These are phyloP conservation scores for Chimonanthus praecox DNA, from an alignment of 164 flowering plant species.

Conservation along the genomic window DNA sequence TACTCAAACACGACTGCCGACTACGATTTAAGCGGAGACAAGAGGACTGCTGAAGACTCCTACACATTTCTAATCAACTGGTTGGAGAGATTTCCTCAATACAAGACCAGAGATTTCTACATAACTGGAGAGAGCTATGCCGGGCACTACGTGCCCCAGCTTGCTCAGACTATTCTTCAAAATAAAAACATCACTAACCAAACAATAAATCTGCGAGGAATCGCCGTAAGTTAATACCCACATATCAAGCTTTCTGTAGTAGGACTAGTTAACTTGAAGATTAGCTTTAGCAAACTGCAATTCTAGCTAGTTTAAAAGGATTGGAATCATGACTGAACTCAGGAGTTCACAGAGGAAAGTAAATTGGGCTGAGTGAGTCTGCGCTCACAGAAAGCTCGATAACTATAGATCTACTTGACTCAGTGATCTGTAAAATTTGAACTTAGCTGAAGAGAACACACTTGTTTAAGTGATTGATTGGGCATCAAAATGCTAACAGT, in stretches of 20 bases:
- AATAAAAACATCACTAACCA: constrained; percentile 21
- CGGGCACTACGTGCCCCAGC: constrained; percentile 44
- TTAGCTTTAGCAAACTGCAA: background rate
- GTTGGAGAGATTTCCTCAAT: constrained; percentile 39
- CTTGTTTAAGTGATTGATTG: background rate
- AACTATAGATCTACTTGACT: too few relatives aligned
- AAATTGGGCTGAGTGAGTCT: background rate
- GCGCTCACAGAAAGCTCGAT: background rate
- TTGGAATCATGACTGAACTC: background rate
- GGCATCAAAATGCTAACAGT: background rate
- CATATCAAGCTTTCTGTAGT: background rate
- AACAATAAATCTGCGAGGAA: constrained; percentile 30
- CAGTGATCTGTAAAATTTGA: too few relatives aligned
- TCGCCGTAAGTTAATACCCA: constrained; percentile 20
- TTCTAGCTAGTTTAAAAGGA: too few relatives aligned
- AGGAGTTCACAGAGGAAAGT: background rate
- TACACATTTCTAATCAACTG: constrained; percentile 34
- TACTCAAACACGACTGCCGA: constrained; percentile 38
- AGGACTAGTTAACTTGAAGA: background rate
- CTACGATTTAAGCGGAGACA: constrained; percentile 27
- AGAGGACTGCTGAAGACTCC: constrained; percentile 30
- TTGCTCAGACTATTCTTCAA: constrained; percentile 26
- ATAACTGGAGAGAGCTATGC: constrained; percentile 49
- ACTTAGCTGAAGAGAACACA: background rate
- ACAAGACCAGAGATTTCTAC: constrained; percentile 35